Percentiles rank a stretch among this genome's conserved stretches.
Evolutionary conservation across 495 filamentous ascomycete species (phyloP).

Genomic region (Talaromyces trachyspermus): DNA sequence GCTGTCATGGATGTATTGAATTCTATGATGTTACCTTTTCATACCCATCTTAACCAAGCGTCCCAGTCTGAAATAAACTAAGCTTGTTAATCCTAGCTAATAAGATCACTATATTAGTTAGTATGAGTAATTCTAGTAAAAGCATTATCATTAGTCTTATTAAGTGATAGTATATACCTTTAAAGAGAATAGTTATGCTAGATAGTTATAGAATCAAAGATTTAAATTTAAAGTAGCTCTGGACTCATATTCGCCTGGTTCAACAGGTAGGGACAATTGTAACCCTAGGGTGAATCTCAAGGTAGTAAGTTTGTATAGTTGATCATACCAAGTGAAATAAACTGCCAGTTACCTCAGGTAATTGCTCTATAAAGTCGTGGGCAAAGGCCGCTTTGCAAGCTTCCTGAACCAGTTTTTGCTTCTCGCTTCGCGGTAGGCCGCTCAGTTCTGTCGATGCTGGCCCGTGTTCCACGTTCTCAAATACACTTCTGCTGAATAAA

Average conservation of each 20-base stretch:
- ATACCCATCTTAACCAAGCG: conserved; percentile 38
- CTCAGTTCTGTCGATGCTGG: conserved; percentile 3
- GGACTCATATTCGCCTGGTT: conserved; percentile 12
- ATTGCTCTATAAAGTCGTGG: conserved; percentile 22
- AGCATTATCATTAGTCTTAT: conserved; percentile 39
- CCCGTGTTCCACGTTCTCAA: conserved; percentile 10
- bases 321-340: no score
- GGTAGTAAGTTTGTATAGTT: no score
- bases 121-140: conserved; percentile 46
- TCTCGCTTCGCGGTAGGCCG: background rate
- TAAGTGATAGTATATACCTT: conserved; percentile 41
- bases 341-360: no score
- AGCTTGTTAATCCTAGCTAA: conserved; percentile 27
- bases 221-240: conserved; percentile 13
- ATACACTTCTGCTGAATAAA: conserved; percentile 13
- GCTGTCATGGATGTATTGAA: conserved; percentile 36
- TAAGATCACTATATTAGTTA: conserved; percentile 44
- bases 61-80: conserved; percentile 28
- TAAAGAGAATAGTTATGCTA: conserved; percentile 30
- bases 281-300: no score
- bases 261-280: no score
- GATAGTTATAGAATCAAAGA: conserved; percentile 10
- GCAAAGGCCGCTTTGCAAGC: conserved; percentile 20
- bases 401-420: conserved; percentile 14
- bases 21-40: conserved; percentile 50